Evolutionary conservation across 306 rosid species (phyloP).

Genomic region (Prinsepia uniflora): DNA sequence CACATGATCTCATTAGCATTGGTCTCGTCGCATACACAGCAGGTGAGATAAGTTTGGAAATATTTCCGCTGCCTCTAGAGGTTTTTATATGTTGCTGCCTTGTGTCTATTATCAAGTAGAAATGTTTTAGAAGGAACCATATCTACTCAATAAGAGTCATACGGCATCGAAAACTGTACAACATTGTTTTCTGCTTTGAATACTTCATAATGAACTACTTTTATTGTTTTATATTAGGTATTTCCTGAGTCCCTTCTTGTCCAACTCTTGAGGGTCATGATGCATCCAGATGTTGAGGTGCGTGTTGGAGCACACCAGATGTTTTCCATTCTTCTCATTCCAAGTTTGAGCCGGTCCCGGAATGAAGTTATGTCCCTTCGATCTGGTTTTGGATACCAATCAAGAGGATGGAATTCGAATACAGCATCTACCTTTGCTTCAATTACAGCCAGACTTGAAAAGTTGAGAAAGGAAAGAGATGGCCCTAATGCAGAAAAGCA

Average conservation of each 20-base stretch:
- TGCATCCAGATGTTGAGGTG: conserved; percentile 74
- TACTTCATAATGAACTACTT: not conserved
- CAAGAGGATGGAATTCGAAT: conserved; percentile 51
- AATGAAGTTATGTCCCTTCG: conserved; percentile 49
- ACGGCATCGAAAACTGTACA: not conserved
- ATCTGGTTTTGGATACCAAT: conserved; percentile 54
- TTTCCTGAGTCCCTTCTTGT: conserved; percentile 90
- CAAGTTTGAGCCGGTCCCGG: conserved; percentile 49
- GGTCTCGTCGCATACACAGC: conserved; percentile 45
- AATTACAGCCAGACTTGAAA: conserved; percentile 83
- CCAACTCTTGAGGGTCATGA: conserved; percentile 83
- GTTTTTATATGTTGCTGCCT: not conserved
- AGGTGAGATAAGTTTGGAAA: conserved; percentile 43
- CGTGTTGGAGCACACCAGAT: conserved; percentile 92
- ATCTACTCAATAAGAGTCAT: not conserved
- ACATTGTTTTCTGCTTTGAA: not conserved
- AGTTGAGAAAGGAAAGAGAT: conserved; percentile 72
- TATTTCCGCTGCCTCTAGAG: not conserved
- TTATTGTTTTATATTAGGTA: conserved; percentile 41
- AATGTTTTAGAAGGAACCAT: not conserved
- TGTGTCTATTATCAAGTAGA: not conserved
- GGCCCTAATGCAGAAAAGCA: conserved; percentile 44
- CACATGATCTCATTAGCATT: conserved; percentile 59
- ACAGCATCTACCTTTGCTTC: conserved; percentile 81
- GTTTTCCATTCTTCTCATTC: conserved; percentile 76